Evolutionary conservation across 441 rosid species (phyloP).

Genomic region (Populus trichocarpa): DNA sequence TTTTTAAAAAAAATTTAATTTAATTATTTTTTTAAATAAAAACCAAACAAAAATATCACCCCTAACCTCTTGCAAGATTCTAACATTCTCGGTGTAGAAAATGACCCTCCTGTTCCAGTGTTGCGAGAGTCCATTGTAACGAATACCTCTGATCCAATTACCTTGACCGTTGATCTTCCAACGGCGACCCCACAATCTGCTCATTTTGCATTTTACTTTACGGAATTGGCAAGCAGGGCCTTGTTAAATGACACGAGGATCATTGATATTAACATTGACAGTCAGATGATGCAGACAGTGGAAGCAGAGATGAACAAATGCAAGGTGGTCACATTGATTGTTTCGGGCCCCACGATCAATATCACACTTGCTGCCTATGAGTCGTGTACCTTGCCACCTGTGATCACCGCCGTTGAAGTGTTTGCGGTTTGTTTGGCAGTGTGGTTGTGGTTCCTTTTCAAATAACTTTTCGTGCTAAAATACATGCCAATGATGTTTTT

Average conservation of each 20-base stretch:
- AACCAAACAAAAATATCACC: too few species aligned
- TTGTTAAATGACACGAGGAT: slow-evolving; percentile 5
- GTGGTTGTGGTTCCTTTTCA: too few species aligned
- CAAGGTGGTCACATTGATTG: not conserved
- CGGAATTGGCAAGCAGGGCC: not conserved
- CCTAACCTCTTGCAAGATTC: not conserved
- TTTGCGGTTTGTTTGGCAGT: too few species aligned
- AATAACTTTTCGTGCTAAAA: too few species aligned
- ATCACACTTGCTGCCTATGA: not conserved
- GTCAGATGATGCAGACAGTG: slow-evolving; percentile 14
- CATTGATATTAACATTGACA: slow-evolving; percentile 9
- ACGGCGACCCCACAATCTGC: slow-evolving; percentile 8
- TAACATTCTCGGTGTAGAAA: not conserved
- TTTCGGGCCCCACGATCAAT: not conserved
- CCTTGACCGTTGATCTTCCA: slow-evolving; percentile 10
- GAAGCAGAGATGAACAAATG: slow-evolving; percentile 1
- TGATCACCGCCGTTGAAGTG: slow-evolving; percentile 17
- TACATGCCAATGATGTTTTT: too few species aligned
- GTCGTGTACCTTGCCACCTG: slow-evolving; percentile 7
- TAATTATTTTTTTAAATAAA: too few species aligned
- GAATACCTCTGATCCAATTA: slow-evolving; percentile 1
- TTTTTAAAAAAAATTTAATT: too few species aligned
- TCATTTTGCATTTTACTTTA: slow-evolving; percentile 18
- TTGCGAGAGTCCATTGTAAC: slow-evolving; percentile 7
- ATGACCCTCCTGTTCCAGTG: slow-evolving; percentile 17